Evolutionary conservation across 129 eudicot species (phyloP).

Genomic region (Helichrysum umbraculigerum): DNA sequence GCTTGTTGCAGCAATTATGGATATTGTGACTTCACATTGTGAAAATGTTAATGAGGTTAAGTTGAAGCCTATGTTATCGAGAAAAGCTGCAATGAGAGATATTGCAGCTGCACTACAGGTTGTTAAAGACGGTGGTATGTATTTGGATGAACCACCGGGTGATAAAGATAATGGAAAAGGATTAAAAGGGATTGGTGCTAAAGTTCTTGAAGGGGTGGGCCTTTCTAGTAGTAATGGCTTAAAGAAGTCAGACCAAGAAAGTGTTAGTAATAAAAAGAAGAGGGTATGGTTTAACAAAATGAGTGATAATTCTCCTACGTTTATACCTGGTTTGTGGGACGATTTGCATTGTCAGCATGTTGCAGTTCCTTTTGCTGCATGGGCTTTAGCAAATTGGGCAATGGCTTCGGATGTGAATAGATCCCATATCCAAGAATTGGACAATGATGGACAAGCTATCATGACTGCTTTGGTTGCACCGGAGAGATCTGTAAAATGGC

Average conservation of each 20-base stretch:
- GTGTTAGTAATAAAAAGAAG: constrained; percentile 27
- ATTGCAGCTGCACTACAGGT: constrained; percentile 93
- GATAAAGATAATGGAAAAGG: constrained; percentile 58
- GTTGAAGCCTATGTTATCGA: constrained; percentile 61
- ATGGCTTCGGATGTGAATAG: constrained; percentile 89
- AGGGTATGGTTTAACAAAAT: constrained; percentile 45
- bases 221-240: constrained; percentile 52
- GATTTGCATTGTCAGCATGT: constrained; percentile 95
- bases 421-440: constrained; percentile 85
- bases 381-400: constrained; percentile 99
- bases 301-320: constrained; percentile 44
- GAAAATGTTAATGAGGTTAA: constrained; percentile 55
- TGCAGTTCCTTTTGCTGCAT: constrained; percentile 98
- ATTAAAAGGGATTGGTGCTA: constrained; percentile 70
- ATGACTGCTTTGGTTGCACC: constrained; percentile 91
- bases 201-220: constrained; percentile 84
- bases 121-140: constrained; percentile 82
- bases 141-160: constrained; percentile 62
- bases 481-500: constrained; percentile 99
- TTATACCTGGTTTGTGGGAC: constrained; percentile 97
- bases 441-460: constrained; percentile 79
- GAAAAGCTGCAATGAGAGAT: constrained; percentile 83
- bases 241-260: constrained; percentile 34
- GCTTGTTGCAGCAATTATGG: constrained; percentile 99
- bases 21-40: constrained; percentile 83